Conservation (phyloP, 2,329 filamentous ascomycete species). For the Cucurbitaria berberidis region DNA sequence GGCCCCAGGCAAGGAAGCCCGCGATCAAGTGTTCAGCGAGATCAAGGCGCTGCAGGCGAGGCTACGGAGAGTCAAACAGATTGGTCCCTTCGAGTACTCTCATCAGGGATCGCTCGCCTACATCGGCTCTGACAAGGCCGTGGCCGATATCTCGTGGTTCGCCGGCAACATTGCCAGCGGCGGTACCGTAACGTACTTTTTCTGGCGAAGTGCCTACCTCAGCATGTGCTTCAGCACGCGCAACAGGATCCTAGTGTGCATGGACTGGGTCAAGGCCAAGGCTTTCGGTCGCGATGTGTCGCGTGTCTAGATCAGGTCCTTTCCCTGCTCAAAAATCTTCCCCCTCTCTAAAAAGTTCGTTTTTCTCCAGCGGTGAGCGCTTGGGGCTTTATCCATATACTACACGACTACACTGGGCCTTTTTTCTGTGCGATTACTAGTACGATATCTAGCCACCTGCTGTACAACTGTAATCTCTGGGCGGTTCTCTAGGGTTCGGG, state of each 20-base stretch:
- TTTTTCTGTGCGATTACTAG: slow-evolving; percentile 6
- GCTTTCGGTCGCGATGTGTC: slow-evolving; percentile 95
- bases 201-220: slow-evolving; percentile 97
- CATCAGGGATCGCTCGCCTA: slow-evolving; percentile 97
- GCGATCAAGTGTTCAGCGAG: slow-evolving; percentile 68
- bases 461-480: slow-evolving; percentile 9
- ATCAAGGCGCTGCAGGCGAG: slow-evolving; percentile 89
- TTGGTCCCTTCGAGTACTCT: slow-evolving; percentile 97
- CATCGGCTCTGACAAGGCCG: slow-evolving; percentile 97
- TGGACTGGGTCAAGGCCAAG: slow-evolving; percentile 98
- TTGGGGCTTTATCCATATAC: neutral
- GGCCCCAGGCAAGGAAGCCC: slow-evolving; percentile 68
- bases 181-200: slow-evolving; percentile 93
- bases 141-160: slow-evolving; percentile 96
- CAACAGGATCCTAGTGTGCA: slow-evolving; percentile 88
- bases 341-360: slow-evolving; percentile 9
- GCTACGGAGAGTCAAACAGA: slow-evolving; percentile 86
- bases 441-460: slow-evolving; percentile 3
- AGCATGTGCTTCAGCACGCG: slow-evolving; percentile 99
- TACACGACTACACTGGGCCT: neutral
- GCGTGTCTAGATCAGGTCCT: slow-evolving; percentile 60
- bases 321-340: neutral
- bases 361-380: neutral
- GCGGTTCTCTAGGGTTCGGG: slow-evolving; percentile 1
- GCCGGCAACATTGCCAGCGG: slow-evolving; percentile 95